These are phyloP conservation scores for Microsporum ferrugineum DNA, from an alignment of 2,329 filamentous ascomycete genomes.

Conservation along the genomic window DNA sequence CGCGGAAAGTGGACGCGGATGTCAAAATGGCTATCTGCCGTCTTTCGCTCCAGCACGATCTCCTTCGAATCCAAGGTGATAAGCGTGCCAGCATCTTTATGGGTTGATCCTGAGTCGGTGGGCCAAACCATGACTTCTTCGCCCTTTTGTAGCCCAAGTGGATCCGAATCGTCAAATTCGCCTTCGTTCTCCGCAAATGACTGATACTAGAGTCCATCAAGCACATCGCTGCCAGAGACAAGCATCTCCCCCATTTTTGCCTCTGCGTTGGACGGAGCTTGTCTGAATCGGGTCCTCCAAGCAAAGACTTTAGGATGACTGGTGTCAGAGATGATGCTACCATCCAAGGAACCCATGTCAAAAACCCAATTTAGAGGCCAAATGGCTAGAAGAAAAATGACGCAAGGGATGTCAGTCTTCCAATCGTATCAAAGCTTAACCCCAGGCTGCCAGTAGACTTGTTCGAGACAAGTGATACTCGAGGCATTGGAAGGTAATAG, in stretches of 20 bases:
- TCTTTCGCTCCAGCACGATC: slow-evolving; percentile 46
- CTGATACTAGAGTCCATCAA: slow-evolving; percentile 29
- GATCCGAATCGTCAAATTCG: slow-evolving; percentile 41
- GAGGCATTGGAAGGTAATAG: neutral
- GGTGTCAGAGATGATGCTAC: slow-evolving; percentile 40
- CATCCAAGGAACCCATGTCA: slow-evolving; percentile 44
- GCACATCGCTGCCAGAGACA: slow-evolving; percentile 41
- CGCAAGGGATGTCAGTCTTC: neutral
- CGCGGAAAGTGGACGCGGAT: slow-evolving; percentile 52
- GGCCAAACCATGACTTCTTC: slow-evolving; percentile 49
- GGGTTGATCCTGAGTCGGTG: slow-evolving; percentile 48
- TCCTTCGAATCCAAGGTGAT: slow-evolving; percentile 43
- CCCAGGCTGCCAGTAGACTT: neutral
- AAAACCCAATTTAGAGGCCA: slow-evolving; percentile 59
- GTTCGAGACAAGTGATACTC: neutral
- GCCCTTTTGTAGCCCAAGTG: slow-evolving; percentile 43
- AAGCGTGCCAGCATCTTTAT: slow-evolving; percentile 48
- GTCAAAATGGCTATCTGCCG: slow-evolving; percentile 28
- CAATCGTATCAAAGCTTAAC: neutral
- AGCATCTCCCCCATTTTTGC: slow-evolving; percentile 29
- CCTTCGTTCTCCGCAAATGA: slow-evolving; percentile 38
- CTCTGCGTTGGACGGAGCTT: slow-evolving; percentile 36
- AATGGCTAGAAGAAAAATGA: slow-evolving; percentile 32
- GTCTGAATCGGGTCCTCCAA: slow-evolving; percentile 54
- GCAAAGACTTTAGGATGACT: slow-evolving; percentile 50